Evolutionary conservation across 1,284 basidiomycete genomes (phyloP), one percentile per base, ranked within the genome.

Genomic region (Moesziomyces sp.): DNA sequence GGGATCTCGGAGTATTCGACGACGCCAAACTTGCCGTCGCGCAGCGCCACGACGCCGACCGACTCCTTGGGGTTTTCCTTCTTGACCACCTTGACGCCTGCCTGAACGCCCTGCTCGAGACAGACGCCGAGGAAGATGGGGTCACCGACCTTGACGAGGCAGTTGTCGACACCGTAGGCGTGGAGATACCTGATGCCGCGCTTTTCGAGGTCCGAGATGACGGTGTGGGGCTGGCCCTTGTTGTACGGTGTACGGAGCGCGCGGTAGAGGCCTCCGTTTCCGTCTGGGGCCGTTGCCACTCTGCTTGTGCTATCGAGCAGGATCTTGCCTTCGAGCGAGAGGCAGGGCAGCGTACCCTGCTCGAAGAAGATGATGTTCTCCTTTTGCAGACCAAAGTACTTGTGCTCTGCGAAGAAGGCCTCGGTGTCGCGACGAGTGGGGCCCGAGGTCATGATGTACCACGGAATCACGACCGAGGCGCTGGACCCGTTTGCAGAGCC

Each of bases 401-500:
- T 85, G 86, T 94, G 88, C 76, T 89, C 87, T 65, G 86, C 86
- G 86, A 99, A 98, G 87, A 92, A 99, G 45, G 87, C 86, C 84
- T 94, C 92, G 26, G 97, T 99, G 55, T 91, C 91, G 60, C 86
- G 87, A 68, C 94, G 89, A 28, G 97, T 99, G 26, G 97, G 96
- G 18, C 95, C 95, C 81, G 93, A 94, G 61, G 96, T 99, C 97
- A 99, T 99, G 82, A 99, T 90, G 87, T 97, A 99, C 97, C 97
- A 99, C 90, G 80, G 92, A 67, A 98, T 89, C 54, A 91, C 90
- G 33, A 78, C 76, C 3, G 89, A 88, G 13, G 88, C 84, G 78
- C 88, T 89, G 57, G 87, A 86, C 55, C 84, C 86, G 30, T 33
- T 13, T 13, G 30, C 10, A 33, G 56, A 52, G 33, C 76, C 71